Evolutionary conservation across 108 stramenopile species (phyloP), one percentile per base, ranked within the genome.

Genomic region (Bacterosira constricta): DNA sequence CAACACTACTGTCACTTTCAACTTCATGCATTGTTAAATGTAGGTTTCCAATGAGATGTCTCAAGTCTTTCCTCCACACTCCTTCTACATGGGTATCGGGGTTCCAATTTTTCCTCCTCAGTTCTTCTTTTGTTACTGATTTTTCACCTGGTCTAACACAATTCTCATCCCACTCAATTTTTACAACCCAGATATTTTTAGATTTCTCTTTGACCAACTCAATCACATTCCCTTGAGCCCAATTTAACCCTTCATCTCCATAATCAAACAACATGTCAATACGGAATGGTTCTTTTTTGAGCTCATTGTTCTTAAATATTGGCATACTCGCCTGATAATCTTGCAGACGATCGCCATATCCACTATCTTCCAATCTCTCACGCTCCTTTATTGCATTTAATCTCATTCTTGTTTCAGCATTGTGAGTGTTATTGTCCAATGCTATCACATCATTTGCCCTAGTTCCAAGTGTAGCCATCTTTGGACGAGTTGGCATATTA

Each of bases 261-360:
- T 39, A 60, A 36, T 39, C 38, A 39, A 36, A 60, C 36, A 60
- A 37, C 23, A 60, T 60, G 35, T 60, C 59, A 39, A 60, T 60
- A 25, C 38, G 37, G 23, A 36, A 60, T 60, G 54, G 54, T 21
- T 11, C 27, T 13, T 23, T 20, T 31, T 56, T 56, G 30, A 56
- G 31, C 38, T 39, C 20, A 60, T 39, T 37, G 36, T 23, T 39
- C 35, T 60, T 18, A 37, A 60, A 60, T 39, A 37, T 39, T 39
- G 36, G 36, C 59, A 36, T 39, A 60, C 12, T 39, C 13, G 23
- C 36, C 36, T 37, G 35, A 7, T 23, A 37, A 17, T 60, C 59
- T 23, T 39, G 18, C 36, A 39, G 21, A 23, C 38, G 47, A 25
- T 49, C 47, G 11, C 47, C 47, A 25, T 26, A 3, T 26, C 47